Evolutionary conservation across 352 stramenopile genomes (phyloP), one percentile per base, ranked within the genome.

Genomic region (Pythium guiyangense): DNA sequence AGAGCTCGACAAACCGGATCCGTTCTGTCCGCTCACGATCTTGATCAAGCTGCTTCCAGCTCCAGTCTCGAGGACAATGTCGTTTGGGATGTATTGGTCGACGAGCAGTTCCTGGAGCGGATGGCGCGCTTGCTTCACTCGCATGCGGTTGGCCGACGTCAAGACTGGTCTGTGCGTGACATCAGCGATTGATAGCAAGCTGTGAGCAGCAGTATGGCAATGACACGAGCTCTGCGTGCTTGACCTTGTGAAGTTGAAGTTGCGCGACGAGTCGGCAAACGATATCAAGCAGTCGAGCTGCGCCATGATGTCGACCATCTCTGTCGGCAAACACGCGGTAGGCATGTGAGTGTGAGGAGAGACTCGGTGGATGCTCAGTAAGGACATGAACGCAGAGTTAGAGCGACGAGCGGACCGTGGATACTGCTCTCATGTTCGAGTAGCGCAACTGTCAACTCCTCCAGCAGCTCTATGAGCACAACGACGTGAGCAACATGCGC

Each of bases 41-140:
- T 87, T 79, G 29, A 92, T 62, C 50, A 77, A 69, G 8, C 73
- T 62, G 22, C 57, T 60, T 15, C 51, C 46, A 25, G 14, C 46
- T 6, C 22, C 64, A 18, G 67, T 58, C 42, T 74, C 69, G 15
- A 94, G 49, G 22, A 61, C 49, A 26, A 92, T 61, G 50, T 94
- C 84, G 46, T 96, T 96, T 12, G 84, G 65, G 42, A 96, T 96
- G 44, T 89, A 96, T 35, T 84, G 67, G 44, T 93, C 84, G 3
- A 93, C 86, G 22, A 91, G 68, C 25, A 93, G 57, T 56, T 96
- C 82, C 70, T 96, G 86, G 4, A 96, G 74, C 37, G 86, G 86
- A 42, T 96, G 86, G 4, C 86, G 80, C 43, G 68, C 82, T 63
- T 85, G 66, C 29, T 71, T 83, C 39, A 70, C 74, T 43, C 67